A percentile compares a stretch with the other conserved stretches of the same genome.
phyloP scores from a whole-genome alignment of 129 eudicot species.

The Kitagawia praeruptora region DNA sequence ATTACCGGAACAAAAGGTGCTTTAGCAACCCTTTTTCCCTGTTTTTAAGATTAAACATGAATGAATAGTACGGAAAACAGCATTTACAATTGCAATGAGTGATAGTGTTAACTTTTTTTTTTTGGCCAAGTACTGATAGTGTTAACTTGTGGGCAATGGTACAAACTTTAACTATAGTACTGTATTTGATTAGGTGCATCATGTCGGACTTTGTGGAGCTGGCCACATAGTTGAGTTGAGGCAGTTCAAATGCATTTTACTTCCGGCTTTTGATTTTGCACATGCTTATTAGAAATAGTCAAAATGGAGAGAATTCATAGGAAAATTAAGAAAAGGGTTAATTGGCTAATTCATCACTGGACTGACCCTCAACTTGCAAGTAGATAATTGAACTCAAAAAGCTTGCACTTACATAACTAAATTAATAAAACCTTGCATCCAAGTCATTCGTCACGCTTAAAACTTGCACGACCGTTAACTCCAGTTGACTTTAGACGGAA shows the following conservation, averaged over 20 bases:
- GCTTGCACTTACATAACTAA: too few relatives aligned
- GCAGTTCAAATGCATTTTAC: not conserved
- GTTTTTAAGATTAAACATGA: not conserved
- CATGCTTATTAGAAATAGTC: not conserved
- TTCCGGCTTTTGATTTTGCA: not conserved
- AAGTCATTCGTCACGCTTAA: too few relatives aligned
- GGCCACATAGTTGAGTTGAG: not conserved
- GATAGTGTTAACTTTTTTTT: not conserved
- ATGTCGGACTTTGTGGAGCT: not conserved
- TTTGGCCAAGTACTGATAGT: not conserved
- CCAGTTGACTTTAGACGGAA: too few relatives aligned
- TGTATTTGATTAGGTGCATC: constrained; percentile 2
- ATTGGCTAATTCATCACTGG: too few relatives aligned
- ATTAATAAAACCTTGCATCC: too few relatives aligned
- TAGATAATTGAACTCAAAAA: too few relatives aligned
- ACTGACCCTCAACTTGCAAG: too few relatives aligned
- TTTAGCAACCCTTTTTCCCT: not conserved
- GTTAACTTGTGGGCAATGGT: not conserved
- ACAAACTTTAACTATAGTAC: not conserved
- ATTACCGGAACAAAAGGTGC: not conserved
- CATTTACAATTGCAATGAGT: not conserved
- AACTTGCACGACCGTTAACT: too few relatives aligned
- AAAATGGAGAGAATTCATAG: too few relatives aligned
- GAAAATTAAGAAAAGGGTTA: not conserved
- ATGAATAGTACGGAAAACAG: not conserved